Evolutionary conservation across 306 rosid species (phyloP), one percentile per base, ranked within the genome.

Genomic region (Medicago lupulina): DNA sequence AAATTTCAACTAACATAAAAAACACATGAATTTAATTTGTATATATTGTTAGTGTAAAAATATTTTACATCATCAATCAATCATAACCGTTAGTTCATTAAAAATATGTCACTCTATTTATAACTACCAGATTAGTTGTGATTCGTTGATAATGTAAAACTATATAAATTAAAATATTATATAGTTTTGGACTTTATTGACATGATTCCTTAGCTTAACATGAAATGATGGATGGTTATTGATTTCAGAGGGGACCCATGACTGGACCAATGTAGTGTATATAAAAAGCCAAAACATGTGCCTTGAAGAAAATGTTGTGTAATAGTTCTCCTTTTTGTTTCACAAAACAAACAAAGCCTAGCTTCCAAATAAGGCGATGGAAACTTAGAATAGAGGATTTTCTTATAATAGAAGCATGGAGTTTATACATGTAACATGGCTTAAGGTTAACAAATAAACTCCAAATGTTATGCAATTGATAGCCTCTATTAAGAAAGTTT

Each of bases 231-330:
- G 80, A 73, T 69, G 63, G 66, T 28, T 70, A 74, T 79, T 62
- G 69, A 78, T 40, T 31, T 61, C 12, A 76, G 57, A 46, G 25
- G 46, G 54, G 67, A 49, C 55, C 53, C 41, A 76, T 47, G 66
- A 78, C 58, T 57, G 70, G 41, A 73, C 83, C 67, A 64, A 28
- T 59, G 79, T 47, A 64, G 80, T 43, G 23, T 78, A 60, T 51
- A 67, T 51, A 58, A 69, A 47, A 76, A 51, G 79, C 83, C 79
- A 58, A 77, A 74, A 79, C 67, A 64, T 74, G 81, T 66, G 76
- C 66, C 31, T 46, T 49, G 59, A 62, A n/a, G 18, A 81, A 82
- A 57, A 51, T 28, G 28, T 73, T 82, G 18, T 49, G 76, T 21
- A 71, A 8, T 59, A 14, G 54, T 71, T 66, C 65, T 25, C 13